These are phyloP conservation scores for Lachnellula hyalina DNA, from an alignment of 2,329 filamentous ascomycete species.

Conservation along the genomic window DNA sequence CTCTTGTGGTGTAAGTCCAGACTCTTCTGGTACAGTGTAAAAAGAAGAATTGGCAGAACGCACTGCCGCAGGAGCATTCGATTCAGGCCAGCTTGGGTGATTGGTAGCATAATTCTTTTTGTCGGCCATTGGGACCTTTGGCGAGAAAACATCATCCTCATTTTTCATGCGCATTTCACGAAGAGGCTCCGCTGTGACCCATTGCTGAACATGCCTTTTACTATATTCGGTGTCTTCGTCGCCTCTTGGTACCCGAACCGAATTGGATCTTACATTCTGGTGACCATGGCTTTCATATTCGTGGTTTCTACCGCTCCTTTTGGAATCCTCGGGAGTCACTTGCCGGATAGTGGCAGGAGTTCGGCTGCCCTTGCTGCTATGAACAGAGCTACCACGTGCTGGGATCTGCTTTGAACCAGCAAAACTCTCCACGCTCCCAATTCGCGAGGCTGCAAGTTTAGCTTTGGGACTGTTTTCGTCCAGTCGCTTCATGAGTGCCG, in stretches of 20 bases:
- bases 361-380: conserved; percentile 9
- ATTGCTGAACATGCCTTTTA: conserved; percentile 19
- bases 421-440: conserved; percentile 17
- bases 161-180: conserved; percentile 11
- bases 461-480: conserved; percentile 35
- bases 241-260: conserved; percentile 6
- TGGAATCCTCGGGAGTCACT: conserved; percentile 14
- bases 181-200: conserved; percentile 17
- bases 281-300: conserved; percentile 3
- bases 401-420: conserved; percentile 4
- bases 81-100: not conserved
- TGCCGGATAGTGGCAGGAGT: conserved; percentile 24
- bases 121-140: not conserved
- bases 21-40: conserved; percentile 14
- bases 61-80: not conserved
- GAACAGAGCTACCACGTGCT: conserved; percentile 15
- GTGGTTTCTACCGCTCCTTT: not conserved
- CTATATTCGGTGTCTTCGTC: conserved; percentile 16
- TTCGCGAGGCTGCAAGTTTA: conserved; percentile 17
- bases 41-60: conserved; percentile 17
- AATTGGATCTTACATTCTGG: conserved; percentile 11
- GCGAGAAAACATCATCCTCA: conserved; percentile 24
- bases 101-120: not conserved
- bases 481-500: conserved; percentile 56
- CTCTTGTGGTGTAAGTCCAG: conserved; percentile 24